Percentiles rank a stretch among this genome's conserved stretches.
Evolutionary conservation across 2,329 filamentous ascomycete genomes (phyloP).

Genomic region (Fusarium chuoi): DNA sequence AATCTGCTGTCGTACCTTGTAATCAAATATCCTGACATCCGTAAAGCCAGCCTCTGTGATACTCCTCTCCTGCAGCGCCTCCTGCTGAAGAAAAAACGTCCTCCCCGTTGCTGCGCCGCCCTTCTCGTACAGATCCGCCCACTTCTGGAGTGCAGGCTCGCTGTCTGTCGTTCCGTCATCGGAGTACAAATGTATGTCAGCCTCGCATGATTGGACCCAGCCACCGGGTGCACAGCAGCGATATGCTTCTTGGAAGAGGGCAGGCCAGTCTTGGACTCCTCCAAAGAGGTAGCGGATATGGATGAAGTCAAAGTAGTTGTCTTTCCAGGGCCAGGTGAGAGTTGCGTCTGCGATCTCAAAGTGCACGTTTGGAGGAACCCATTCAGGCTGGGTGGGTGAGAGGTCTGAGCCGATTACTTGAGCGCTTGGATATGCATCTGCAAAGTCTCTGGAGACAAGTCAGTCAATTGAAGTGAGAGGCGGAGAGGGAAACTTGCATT

Average conservation of each 20-base stretch:
- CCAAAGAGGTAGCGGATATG: slow-evolving; percentile 40
- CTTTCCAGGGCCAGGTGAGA: slow-evolving; percentile 34
- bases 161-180: slow-evolving; percentile 32
- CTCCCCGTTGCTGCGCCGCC: slow-evolving; percentile 7
- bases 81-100: slow-evolving; percentile 26
- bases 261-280: slow-evolving; percentile 29
- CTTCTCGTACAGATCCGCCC: slow-evolving; percentile 17
- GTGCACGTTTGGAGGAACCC: slow-evolving; percentile 37
- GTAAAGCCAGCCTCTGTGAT: slow-evolving; percentile 36
- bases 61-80: slow-evolving; percentile 26
- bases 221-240: slow-evolving; percentile 35
- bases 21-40: slow-evolving; percentile 27
- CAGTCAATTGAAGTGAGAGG: neutral
- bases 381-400: slow-evolving; percentile 36
- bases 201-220: slow-evolving; percentile 36
- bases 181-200: slow-evolving; percentile 30
- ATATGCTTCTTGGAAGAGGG: slow-evolving; percentile 30
- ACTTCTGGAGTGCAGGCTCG: slow-evolving; percentile 22
- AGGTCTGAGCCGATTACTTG: slow-evolving; percentile 38
- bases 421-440: slow-evolving; percentile 25
- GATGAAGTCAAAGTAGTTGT: slow-evolving; percentile 34
- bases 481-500: slow-evolving; percentile 1
- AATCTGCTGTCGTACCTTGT: slow-evolving; percentile 17
- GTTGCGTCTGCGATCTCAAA: slow-evolving; percentile 38
- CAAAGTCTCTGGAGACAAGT: slow-evolving; percentile 29